These are phyloP conservation scores for Chlorella sp. DNA, from an alignment of 139 green algal genomes.

Conservation along the genomic window DNA sequence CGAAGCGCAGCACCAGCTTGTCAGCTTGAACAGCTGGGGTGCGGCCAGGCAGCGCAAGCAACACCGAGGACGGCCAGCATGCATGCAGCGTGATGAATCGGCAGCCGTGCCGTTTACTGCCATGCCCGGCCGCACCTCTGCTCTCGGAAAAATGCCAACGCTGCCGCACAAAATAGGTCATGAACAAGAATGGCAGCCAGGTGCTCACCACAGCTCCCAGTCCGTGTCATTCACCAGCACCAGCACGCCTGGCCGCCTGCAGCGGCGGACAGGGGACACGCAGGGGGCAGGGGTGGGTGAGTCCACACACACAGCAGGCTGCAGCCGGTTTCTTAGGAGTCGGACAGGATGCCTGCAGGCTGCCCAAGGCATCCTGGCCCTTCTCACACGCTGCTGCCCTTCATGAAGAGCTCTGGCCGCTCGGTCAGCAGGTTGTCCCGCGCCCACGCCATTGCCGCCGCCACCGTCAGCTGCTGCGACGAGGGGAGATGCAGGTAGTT, in stretches of 20 bases:
- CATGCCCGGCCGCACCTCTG: no score
- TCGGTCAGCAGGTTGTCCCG: constrained; percentile 80
- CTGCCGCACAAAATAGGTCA: no score
- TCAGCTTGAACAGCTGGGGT: not conserved
- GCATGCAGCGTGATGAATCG: no score
- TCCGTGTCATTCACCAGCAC: constrained; percentile 95
- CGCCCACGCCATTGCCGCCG: constrained; percentile 69
- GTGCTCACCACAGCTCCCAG: constrained; percentile 88
- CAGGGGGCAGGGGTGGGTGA: not conserved
- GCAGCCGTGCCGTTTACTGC: no score
- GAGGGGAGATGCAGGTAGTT: no score
- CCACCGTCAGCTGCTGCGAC: constrained; percentile 60
- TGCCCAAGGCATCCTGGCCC: not conserved
- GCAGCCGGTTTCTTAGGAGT: no score
- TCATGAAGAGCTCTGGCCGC: constrained; percentile 90
- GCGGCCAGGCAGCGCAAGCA: not conserved
- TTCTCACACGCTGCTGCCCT: constrained; percentile 80
- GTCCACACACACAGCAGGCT: no score
- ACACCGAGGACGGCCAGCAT: not conserved
- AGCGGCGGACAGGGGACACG: not conserved
- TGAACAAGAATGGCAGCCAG: no score
- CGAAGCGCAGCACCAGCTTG: not conserved
- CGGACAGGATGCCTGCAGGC: not conserved
- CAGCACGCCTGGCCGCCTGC: constrained; percentile 89
- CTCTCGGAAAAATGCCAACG: no score